phyloP scores from a whole-genome alignment of 1,139 yeast genomes.

The Scheffersomyces insectosa region DNA sequence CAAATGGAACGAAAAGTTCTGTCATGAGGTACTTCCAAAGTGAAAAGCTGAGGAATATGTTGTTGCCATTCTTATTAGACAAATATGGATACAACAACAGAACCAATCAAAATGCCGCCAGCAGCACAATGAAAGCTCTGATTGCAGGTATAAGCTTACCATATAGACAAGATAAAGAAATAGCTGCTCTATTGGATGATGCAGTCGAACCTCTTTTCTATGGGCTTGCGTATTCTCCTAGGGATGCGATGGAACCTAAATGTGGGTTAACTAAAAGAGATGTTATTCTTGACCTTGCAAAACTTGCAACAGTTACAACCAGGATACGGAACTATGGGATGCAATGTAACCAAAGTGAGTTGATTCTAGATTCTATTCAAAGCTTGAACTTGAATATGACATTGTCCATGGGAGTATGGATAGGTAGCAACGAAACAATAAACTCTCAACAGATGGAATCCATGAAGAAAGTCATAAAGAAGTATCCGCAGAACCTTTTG shows the following conservation, averaged over 20 bases:
- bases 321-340: conserved; percentile 62
- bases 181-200: background rate
- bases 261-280: conserved; percentile 55
- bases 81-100: conserved; percentile 2
- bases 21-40: conserved; percentile 19
- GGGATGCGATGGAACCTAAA: conserved; percentile 46
- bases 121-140: background rate
- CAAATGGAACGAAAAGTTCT: conserved; percentile 21
- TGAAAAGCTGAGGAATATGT: conserved; percentile 4
- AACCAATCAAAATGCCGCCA: background rate
- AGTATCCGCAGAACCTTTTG: conserved; percentile 48
- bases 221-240: conserved; percentile 65
- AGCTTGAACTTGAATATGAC: conserved; percentile 54
- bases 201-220: conserved; percentile 33
- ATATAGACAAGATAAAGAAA: too few relatives aligned
- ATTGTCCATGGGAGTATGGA: conserved; percentile 66
- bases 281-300: conserved; percentile 54
- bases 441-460: conserved; percentile 44
- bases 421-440: conserved; percentile 42
- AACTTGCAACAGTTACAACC: conserved; percentile 57
- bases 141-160: too few relatives aligned
- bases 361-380: conserved; percentile 54
- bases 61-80: conserved; percentile 9
- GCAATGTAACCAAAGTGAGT: conserved; percentile 60
- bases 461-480: conserved; percentile 42